Conservation (phyloP, 176 grass and related monocot species). For the Panicum miliaceum region DNA sequence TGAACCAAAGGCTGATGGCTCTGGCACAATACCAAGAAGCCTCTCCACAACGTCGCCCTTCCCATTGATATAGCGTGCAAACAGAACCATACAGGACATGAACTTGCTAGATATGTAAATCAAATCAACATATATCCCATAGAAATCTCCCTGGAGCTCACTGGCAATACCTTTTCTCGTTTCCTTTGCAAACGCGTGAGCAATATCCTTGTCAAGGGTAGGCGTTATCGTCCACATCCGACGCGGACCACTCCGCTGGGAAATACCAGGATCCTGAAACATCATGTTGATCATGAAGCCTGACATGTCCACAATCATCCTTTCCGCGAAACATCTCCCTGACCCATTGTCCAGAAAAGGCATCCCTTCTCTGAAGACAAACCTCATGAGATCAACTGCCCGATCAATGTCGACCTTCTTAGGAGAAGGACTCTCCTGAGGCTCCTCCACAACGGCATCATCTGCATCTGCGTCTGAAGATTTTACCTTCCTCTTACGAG, state of each 20-base stretch:
- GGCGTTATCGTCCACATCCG: slow-evolving; percentile 13
- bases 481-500: slow-evolving; percentile 4
- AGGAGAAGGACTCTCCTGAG: not conserved
- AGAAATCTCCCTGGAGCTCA: slow-evolving; percentile 37
- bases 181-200: slow-evolving; percentile 18
- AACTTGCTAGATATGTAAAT: not conserved
- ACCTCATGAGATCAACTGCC: slow-evolving; percentile 39
- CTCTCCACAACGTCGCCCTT: slow-evolving; percentile 38
- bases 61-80: slow-evolving; percentile 32
- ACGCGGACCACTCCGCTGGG: not conserved
- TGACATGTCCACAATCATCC: slow-evolving; percentile 33
- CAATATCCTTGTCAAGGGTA: slow-evolving; percentile 40
- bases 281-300: slow-evolving; percentile 12
- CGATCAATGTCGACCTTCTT: slow-evolving; percentile 18
- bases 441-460: not conserved
- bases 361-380: slow-evolving; percentile 37
- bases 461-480: not conserved
- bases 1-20: not conserved
- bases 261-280: not conserved
- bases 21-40: slow-evolving; percentile 38
- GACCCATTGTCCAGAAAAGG: slow-evolving; percentile 46
- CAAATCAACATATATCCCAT: slow-evolving; percentile 34
- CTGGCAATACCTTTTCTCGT: slow-evolving; percentile 40
- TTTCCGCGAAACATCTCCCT: slow-evolving; percentile 34
- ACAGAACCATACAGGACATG: slow-evolving; percentile 20